phyloP scores from a whole-genome alignment of 129 eudicot genomes.

The Chrysanthemum seticuspe region DNA sequence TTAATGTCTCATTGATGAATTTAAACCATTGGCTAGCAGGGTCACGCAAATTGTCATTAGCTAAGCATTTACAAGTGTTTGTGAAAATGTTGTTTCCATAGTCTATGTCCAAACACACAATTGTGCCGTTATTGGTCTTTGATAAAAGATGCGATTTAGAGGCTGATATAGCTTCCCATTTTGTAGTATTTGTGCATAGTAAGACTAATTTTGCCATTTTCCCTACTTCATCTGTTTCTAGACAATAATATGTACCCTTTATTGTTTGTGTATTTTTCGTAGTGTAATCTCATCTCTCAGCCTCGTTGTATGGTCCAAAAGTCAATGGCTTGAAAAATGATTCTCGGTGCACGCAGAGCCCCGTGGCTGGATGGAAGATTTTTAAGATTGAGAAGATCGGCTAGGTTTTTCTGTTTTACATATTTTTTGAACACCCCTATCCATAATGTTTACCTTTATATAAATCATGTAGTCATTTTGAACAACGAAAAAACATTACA shows the following conservation, averaged over 20 bases:
- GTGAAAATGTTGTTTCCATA: slow-evolving; percentile 49
- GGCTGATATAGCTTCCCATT: slow-evolving; percentile 78
- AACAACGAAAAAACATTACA: no score
- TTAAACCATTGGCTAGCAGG: slow-evolving; percentile 96
- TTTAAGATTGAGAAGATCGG: slow-evolving; percentile 7
- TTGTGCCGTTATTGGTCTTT: slow-evolving; percentile 44
- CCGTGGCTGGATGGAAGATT: slow-evolving; percentile 84
- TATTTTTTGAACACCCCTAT: no score
- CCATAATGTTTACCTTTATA: no score
- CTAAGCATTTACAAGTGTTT: slow-evolving; percentile 65
- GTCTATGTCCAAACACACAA: slow-evolving; percentile 70
- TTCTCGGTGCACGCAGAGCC: slow-evolving; percentile 59
- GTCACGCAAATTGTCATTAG: slow-evolving; percentile 51
- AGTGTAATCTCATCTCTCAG: slow-evolving; percentile 71
- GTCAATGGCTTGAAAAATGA: slow-evolving; percentile 36
- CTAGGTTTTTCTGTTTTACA: no score
- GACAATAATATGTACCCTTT: slow-evolving; percentile 66
- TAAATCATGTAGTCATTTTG: no score
- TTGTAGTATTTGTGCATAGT: slow-evolving; percentile 36
- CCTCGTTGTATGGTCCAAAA: slow-evolving; percentile 68
- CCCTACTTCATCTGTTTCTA: slow-evolving; percentile 56
- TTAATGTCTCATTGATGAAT: slow-evolving; percentile 53
- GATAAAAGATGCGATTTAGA: slow-evolving; percentile 81
- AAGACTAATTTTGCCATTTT: slow-evolving; percentile 52
- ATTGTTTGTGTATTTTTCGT: slow-evolving; percentile 49